These are phyloP conservation scores for Fomitopsis serialis DNA, from an alignment of 768 basidiomycete genomes.

Conservation along the genomic window DNA sequence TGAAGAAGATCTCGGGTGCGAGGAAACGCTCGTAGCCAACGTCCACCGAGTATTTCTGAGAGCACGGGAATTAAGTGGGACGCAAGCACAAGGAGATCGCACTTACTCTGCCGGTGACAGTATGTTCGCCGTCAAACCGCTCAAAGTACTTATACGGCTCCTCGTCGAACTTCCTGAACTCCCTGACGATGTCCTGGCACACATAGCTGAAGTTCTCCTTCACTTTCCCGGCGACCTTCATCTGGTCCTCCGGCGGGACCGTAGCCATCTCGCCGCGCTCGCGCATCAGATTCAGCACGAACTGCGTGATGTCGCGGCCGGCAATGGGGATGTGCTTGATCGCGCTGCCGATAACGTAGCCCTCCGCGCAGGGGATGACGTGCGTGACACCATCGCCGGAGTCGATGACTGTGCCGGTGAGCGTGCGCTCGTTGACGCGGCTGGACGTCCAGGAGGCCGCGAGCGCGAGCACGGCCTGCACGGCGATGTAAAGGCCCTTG, in stretches of 20 bases:
- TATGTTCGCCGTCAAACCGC: slow-evolving; percentile 89
- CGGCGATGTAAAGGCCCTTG: slow-evolving; percentile 96
- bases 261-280: slow-evolving; percentile 87
- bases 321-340: slow-evolving; percentile 99
- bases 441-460: slow-evolving; percentile 96
- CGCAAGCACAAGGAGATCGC: not conserved
- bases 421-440: slow-evolving; percentile 81
- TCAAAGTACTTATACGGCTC: slow-evolving; percentile 96
- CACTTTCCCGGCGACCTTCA: slow-evolving; percentile 86
- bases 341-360: slow-evolving; percentile 97
- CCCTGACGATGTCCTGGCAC: slow-evolving; percentile 97
- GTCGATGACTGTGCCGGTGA: slow-evolving; percentile 97
- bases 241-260: slow-evolving; percentile 95
- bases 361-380: slow-evolving; percentile 93
- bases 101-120: slow-evolving; percentile 83
- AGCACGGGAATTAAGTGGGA: not conserved
- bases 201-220: slow-evolving; percentile 99
- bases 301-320: slow-evolving; percentile 94
- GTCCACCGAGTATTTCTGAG: slow-evolving; percentile 83
- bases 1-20: slow-evolving; percentile 99
- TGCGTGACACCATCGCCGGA: slow-evolving; percentile 99
- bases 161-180: slow-evolving; percentile 96
- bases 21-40: slow-evolving; percentile 99
- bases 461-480: slow-evolving; percentile 96
- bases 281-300: slow-evolving; percentile 91